These are phyloP conservation scores for Chlorella ohadii DNA, from an alignment of 139 green algal genomes.

Conservation along the genomic window DNA sequence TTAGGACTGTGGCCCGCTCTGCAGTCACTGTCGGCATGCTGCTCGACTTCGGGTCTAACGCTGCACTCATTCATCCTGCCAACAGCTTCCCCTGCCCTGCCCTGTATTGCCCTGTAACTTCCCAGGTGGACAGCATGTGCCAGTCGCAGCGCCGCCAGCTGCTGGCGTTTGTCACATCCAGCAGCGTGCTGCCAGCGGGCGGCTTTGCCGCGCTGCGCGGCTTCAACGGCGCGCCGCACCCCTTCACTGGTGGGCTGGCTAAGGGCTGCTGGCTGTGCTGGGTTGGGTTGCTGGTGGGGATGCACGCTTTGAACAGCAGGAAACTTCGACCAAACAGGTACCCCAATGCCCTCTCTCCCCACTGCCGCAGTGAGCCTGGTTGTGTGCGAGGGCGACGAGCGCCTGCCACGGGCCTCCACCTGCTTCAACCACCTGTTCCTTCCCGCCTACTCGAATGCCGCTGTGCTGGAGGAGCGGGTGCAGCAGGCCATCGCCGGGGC, in stretches of 20 bases:
- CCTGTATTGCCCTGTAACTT: no score
- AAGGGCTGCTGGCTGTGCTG: no score
- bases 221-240: conserved; percentile 48
- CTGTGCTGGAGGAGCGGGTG: conserved; percentile 28
- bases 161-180: conserved; percentile 49
- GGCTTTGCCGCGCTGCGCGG: conserved; percentile 47
- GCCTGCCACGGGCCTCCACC: conserved; percentile 44
- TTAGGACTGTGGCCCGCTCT: no score
- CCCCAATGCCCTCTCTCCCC: no score
- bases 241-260: conserved; percentile 32
- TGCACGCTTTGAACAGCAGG: no score
- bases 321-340: no score
- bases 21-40: no score
- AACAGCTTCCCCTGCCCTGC: no score
- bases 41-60: no score
- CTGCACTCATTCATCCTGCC: no score
- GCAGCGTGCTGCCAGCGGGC: conserved; percentile 37
- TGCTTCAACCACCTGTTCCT: conserved; percentile 62
- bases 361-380: conserved; percentile 33
- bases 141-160: conserved; percentile 3
- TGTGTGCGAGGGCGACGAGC: conserved; percentile 23
- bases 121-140: no score
- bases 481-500: conserved; percentile 24
- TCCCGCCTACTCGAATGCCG: conserved; percentile 31
- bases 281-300: no score